phyloP scores from a whole-genome alignment of 2,329 filamentous ascomycete species.

The Tolypocladium guangdongense region DNA sequence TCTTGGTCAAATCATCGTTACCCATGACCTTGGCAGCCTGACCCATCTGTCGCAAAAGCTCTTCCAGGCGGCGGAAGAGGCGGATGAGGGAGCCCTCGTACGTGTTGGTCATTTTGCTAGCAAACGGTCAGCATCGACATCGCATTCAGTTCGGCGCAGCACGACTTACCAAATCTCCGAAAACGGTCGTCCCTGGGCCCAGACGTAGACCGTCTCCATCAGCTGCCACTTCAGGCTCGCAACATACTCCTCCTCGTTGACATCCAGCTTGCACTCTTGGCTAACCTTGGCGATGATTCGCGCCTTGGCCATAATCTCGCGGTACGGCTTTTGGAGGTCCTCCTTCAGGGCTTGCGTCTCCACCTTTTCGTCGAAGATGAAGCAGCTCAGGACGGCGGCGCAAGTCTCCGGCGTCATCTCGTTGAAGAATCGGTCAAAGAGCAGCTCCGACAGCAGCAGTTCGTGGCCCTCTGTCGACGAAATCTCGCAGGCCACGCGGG shows the following conservation, averaged over 20 bases:
- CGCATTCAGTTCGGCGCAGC: not conserved
- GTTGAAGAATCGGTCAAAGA: conserved; percentile 98
- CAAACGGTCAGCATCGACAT: not conserved
- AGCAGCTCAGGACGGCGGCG: conserved; percentile 79
- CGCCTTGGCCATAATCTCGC: conserved; percentile 80
- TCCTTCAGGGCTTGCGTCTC: conserved; percentile 69
- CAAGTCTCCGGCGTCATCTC: conserved; percentile 80
- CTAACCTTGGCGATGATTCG: conserved; percentile 85
- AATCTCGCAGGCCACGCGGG: conserved; percentile 94
- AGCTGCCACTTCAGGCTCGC: conserved; percentile 84
- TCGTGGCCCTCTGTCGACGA: conserved; percentile 87
- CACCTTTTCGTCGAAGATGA: conserved; percentile 96
- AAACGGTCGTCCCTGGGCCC: conserved; percentile 85
- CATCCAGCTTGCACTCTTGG: conserved; percentile 80
- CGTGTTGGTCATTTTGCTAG: conserved; percentile 95
- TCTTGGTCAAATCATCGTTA: conserved; percentile 81
- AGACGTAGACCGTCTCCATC: conserved; percentile 91
- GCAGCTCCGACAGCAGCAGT: conserved; percentile 78
- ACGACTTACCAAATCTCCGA: conserved; percentile 80
- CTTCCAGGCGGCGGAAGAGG: conserved; percentile 89
- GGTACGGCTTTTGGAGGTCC: conserved; percentile 74
- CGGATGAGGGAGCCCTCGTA: conserved; percentile 96
- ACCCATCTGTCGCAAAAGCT: conserved; percentile 87
- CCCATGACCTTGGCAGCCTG: conserved; percentile 98
- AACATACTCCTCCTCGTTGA: conserved; percentile 94